These are phyloP conservation scores for Malania oleifera DNA, from an alignment of 164 flowering plant species.

Conservation along the genomic window DNA sequence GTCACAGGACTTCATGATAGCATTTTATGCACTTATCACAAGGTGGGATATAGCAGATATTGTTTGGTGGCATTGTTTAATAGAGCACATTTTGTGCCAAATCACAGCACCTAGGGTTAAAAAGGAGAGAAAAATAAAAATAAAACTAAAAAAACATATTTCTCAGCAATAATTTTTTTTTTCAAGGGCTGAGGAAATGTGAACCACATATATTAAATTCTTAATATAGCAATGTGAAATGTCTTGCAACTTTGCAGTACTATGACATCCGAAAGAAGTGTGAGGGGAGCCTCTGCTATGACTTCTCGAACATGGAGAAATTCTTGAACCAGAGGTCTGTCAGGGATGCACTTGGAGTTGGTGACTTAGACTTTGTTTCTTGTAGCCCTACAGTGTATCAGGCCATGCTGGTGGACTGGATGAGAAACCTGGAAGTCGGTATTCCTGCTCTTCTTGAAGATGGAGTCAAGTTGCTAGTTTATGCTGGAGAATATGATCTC, in stretches of 20 bases:
- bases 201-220: no score
- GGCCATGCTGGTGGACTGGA: slow-evolving; percentile 75
- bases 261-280: slow-evolving; percentile 77
- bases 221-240: no score
- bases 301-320: slow-evolving; percentile 75
- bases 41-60: neutral
- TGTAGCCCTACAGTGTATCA: slow-evolving; percentile 66
- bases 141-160: no score
- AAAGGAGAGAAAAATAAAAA: no score
- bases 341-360: slow-evolving; percentile 64
- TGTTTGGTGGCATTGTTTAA: neutral
- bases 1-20: neutral
- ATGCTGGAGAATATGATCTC: slow-evolving; percentile 83
- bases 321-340: slow-evolving; percentile 54
- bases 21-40: neutral
- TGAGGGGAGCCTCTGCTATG: slow-evolving; percentile 71
- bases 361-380: slow-evolving; percentile 62
- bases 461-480: slow-evolving; percentile 57
- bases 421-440: slow-evolving; percentile 75
- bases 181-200: no score
- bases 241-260: slow-evolving; percentile 36
- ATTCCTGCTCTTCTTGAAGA: slow-evolving; percentile 70
- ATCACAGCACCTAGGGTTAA: no score
- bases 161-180: no score
- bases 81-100: neutral